Evolutionary conservation across 805 yeast genomes (phyloP), one percentile per base, ranked within the genome.

Genomic region (Teunomyces atbi): DNA sequence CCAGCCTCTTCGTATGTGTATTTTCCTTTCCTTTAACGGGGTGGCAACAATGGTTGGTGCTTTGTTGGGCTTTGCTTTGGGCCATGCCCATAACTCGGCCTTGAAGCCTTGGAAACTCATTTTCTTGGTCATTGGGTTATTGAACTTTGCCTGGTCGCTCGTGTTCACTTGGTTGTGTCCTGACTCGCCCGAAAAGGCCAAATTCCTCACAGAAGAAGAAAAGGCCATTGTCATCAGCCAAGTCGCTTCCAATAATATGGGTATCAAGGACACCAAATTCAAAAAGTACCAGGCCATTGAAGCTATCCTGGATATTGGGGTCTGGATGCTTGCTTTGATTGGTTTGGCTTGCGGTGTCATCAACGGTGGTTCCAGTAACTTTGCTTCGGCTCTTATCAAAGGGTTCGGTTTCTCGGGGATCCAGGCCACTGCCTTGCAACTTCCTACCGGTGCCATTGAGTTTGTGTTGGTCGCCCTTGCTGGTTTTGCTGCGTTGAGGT

Each of bases 91-190:
- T 39, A 57, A 62, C 40, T 48, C 61, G 7, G 36, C 53, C 5
- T 69, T 79, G 45, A 60, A 69, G 26, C 74, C 83, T 10, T 82
- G 85, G 86, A 83, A 79, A 59, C 78, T 81, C 41, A 73, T 81
- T 64, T 82, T 79, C 59, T 56, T 81, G 18, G 73, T 79, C 4
- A 76, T 81, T 56, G 87, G 87, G 5, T 44, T 78, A 2, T 56
- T 79, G 11, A 82, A 85, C 5, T 60, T 78, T 3, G 39, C 62
- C 2, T 79, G 78, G 59, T 85, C 85, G 7, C 36, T 75, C 1
- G 30, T 66, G 0, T 70, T 77, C 6, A 63, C 66, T 37, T 55
- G 76, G 21, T 56, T 66, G 20, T 61, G 80, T 37, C 87, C 87
- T 2, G 77, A 79, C 54, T 78, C 74, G 51, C 82, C 68, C 1